Percentiles rank a stretch among this genome's conserved stretches.
These are phyloP conservation scores for Zasmidium citrigriseum DNA, from an alignment of 2,329 filamentous ascomycete species.

Conservation along the genomic window DNA sequence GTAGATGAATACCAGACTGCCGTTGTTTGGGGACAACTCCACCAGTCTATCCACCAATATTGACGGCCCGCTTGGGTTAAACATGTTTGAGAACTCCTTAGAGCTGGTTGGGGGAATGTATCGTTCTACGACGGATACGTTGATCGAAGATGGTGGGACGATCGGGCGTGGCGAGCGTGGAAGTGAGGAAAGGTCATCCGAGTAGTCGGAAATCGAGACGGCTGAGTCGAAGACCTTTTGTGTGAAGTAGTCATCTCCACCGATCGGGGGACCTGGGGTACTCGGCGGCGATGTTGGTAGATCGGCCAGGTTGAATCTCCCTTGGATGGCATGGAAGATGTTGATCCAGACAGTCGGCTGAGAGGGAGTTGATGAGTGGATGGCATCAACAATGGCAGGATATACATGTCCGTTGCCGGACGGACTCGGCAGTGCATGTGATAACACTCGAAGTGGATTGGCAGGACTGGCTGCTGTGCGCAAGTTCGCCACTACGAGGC, in stretches of 20 bases:
- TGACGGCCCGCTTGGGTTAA: slow-evolving; percentile 56
- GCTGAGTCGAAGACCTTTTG: slow-evolving; percentile 63
- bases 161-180: slow-evolving; percentile 58
- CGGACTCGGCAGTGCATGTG: slow-evolving; percentile 62
- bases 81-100: slow-evolving; percentile 62
- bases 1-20: slow-evolving; percentile 63
- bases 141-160: slow-evolving; percentile 61
- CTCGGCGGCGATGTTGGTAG: slow-evolving; percentile 64
- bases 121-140: slow-evolving; percentile 63
- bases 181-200: slow-evolving; percentile 53
- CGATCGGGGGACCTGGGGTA: slow-evolving; percentile 55
- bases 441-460: slow-evolving; percentile 57
- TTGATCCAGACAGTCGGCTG: slow-evolving; percentile 62
- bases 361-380: slow-evolving; percentile 54
- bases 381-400: slow-evolving; percentile 54
- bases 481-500: slow-evolving; percentile 40
- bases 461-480: slow-evolving; percentile 33
- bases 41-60: slow-evolving; percentile 61
- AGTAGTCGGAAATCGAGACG: slow-evolving; percentile 60
- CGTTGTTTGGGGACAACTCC: slow-evolving; percentile 59
- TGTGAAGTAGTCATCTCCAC: slow-evolving; percentile 63
- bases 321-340: slow-evolving; percentile 64
- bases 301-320: slow-evolving; percentile 62
- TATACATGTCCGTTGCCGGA: slow-evolving; percentile 54
- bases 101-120: slow-evolving; percentile 64